Evolutionary conservation across 2,329 filamentous ascomycete species (phyloP).

Genomic region (Aspergillus awamori): DNA sequence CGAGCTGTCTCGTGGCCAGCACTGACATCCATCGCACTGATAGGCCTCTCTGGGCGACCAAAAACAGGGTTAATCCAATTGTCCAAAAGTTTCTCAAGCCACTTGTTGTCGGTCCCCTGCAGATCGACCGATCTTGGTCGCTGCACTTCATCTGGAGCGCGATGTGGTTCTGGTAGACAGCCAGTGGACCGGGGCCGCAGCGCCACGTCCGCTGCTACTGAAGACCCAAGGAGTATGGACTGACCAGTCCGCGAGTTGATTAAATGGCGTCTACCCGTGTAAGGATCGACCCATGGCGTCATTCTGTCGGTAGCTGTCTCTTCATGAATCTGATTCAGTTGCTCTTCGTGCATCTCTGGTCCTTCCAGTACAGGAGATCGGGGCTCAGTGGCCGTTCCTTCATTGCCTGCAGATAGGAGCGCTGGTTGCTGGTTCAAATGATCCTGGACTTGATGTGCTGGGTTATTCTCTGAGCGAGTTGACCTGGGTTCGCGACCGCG

Average conservation of each 20-base stretch:
- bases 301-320: conserved; percentile 20
- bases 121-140: conserved; percentile 24
- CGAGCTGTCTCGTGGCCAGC: conserved; percentile 21
- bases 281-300: conserved; percentile 63
- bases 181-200: conserved; percentile 23
- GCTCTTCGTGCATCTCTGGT: not conserved
- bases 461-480: not conserved
- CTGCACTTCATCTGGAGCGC: conserved; percentile 8
- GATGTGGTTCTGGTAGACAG: conserved; percentile 12
- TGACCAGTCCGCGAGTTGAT: conserved; percentile 42
- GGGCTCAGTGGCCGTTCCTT: not conserved
- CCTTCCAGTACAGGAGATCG: not conserved
- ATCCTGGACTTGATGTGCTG: no score
- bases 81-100: conserved; percentile 64
- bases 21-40: conserved; percentile 42
- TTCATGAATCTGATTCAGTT: not conserved
- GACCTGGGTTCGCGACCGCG: not conserved
- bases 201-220: conserved; percentile 11
- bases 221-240: conserved; percentile 24
- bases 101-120: conserved; percentile 39
- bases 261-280: conserved; percentile 46
- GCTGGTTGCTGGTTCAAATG: not conserved
- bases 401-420: not conserved
- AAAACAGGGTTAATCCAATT: conserved; percentile 80
- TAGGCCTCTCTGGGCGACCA: conserved; percentile 49